A percentile compares a stretch with the other conserved stretches of the same genome.
phyloP scores from a whole-genome alignment of 179 eudicot genomes.

The Carnegiea gigantea region DNA sequence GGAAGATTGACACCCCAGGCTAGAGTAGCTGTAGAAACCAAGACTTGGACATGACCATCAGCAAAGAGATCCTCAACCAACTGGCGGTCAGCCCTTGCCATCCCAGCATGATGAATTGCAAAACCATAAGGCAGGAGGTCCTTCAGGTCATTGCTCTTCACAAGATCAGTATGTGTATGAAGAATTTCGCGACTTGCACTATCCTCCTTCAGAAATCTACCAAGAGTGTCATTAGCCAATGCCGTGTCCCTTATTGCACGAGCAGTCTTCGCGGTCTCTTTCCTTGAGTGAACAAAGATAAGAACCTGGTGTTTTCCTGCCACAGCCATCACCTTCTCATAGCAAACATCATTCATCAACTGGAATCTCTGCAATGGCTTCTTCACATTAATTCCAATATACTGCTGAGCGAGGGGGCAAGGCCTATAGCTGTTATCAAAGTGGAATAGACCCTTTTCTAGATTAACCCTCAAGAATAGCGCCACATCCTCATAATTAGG shows the following conservation, averaged over 20 bases:
- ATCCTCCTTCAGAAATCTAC: slow-evolving; percentile 80
- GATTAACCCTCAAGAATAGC: slow-evolving; percentile 72
- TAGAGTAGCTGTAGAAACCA: slow-evolving; percentile 92
- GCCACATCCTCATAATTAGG: slow-evolving; percentile 94
- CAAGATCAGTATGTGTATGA: slow-evolving; percentile 67
- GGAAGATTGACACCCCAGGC: slow-evolving; percentile 99
- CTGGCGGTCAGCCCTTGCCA: slow-evolving; percentile 85
- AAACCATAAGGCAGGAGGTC: slow-evolving; percentile 90
- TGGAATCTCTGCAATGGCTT: slow-evolving; percentile 95
- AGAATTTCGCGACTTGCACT: slow-evolving; percentile 90
- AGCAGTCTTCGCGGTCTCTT: slow-evolving; percentile 93
- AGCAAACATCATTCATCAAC: slow-evolving; percentile 91
- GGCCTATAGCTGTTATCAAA: slow-evolving; percentile 96
- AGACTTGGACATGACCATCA: slow-evolving; percentile 79
- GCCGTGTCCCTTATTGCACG: slow-evolving; percentile 86
- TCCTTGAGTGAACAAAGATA: slow-evolving; percentile 92
- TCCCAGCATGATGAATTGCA: slow-evolving; percentile 96
- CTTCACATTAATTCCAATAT: slow-evolving; percentile 84
- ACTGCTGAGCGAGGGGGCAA: slow-evolving; percentile 94
- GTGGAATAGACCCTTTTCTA: slow-evolving; percentile 69
- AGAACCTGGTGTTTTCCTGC: slow-evolving; percentile 94
- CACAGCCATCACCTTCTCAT: slow-evolving; percentile 77
- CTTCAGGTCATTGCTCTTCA: slow-evolving; percentile 86
- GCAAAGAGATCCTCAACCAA: slow-evolving; percentile 85
- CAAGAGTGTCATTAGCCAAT: slow-evolving; percentile 79